Base-by-base conservation (phyloP, 345 rosid species). In the Luvunga scandens region DNA sequence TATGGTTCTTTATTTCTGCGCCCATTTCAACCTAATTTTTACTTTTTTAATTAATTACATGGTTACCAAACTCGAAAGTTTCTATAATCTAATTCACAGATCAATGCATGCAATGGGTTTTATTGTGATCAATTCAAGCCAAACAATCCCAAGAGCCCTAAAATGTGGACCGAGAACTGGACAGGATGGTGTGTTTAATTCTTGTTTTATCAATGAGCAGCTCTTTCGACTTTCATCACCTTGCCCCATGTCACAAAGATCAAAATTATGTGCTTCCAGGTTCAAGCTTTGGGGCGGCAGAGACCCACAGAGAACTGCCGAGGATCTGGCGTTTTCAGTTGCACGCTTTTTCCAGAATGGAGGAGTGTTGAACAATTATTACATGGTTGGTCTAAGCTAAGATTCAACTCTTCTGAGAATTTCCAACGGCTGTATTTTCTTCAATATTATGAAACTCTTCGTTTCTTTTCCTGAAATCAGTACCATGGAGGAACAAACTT, bases 401-500 rank as follows among this genome's bases (percentile, higher is more conserved):
- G 21, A 66, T 66, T 53, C 22, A 1, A 67, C 10, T 22, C 70
- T 18, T 66, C 27, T 21, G 6, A 22, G 50, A n/a, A 36, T 67
- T 67, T 57, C 19, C 7, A 56, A 22, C 10, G 19, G 22, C 1
- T 19, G 9, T 21, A 22, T 0, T 66, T 36, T 66, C 28, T 66
- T 66, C 30, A 22, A 22, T 22, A 21, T 36, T 21, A 22, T 66
- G 25, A 36, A 22, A 0, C 9, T 31, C 21, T 2, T 38, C 19
- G 25, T 74, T 66, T 2, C 9, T 12, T 2, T 70, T 7, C n/a
- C 12, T 71, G 13, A 6, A 42, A 62, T 27, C 30, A 88, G 86
- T 86, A 84, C 30, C 89, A 84, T 22, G 89, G 91, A 2, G 91
- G 91, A 1, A 88, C 88, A 6, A 88, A 86, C 31, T 86, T 86